These are phyloP conservation scores for Suillus subalutaceus DNA, from an alignment of 768 basidiomycete genomes.

Conservation along the genomic window DNA sequence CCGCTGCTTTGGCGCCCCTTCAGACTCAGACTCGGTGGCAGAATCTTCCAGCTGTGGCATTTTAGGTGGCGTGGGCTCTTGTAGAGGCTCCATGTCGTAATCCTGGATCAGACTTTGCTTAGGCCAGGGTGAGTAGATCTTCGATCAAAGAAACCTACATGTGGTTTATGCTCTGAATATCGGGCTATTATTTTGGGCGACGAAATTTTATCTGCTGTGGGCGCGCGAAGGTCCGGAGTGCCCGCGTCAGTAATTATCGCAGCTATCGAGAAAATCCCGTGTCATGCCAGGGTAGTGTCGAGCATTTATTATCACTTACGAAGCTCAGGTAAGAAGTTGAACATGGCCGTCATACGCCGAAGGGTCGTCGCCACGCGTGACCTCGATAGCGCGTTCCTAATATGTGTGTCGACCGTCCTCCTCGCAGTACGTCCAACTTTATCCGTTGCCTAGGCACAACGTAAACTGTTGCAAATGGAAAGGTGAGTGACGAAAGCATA, in stretches of 20 bases:
- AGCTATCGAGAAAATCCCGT: constrained; percentile 42
- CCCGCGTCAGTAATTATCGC: constrained; percentile 49
- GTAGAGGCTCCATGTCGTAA: constrained; percentile 13
- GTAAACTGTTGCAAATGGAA: constrained; percentile 14
- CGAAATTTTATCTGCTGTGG: constrained; percentile 12
- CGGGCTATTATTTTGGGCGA: constrained; percentile 17
- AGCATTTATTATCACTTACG: constrained; percentile 49
- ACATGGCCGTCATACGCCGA: constrained; percentile 70
- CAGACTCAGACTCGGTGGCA: constrained; percentile 32
- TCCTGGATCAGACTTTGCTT: constrained; percentile 6
- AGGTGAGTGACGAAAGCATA: constrained; percentile 1
- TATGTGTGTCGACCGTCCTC: constrained; percentile 67
- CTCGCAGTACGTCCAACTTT: constrained; percentile 71
- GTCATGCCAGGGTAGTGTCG: constrained; percentile 10
- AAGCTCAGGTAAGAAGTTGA: constrained; percentile 65
- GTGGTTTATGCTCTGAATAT: constrained; percentile 7
- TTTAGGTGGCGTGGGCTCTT: constrained; percentile 16
- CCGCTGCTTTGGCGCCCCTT: constrained; percentile 11
- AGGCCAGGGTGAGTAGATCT: constrained; percentile 6
- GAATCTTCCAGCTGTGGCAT: constrained; percentile 24
- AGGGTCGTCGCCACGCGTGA: constrained; percentile 69
- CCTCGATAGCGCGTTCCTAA: constrained; percentile 70
- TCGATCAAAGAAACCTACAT: constrained; percentile 23
- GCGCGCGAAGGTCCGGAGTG: constrained; percentile 44
- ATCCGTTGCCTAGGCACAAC: constrained; percentile 57